Conservation (phyloP, 176 grass and related monocot species). For the Elaeis guineensis region DNA sequence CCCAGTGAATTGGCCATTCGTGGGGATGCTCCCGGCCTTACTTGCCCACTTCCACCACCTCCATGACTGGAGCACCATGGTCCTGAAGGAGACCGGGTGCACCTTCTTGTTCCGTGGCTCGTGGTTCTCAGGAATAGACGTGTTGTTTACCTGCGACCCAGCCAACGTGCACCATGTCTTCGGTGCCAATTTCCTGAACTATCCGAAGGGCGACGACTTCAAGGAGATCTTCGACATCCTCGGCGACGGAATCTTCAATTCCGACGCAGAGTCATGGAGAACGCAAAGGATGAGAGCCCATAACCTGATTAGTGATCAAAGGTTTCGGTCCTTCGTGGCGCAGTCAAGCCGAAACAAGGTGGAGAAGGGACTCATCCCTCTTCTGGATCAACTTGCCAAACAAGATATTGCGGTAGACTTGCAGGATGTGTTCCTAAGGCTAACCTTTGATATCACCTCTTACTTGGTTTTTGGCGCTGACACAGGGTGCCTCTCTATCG, state of each 20-base stretch:
- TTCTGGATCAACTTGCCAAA: constrained; percentile 27
- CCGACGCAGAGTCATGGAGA: constrained; percentile 59
- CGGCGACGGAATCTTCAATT: constrained; percentile 68
- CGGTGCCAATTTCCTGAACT: constrained; percentile 56
- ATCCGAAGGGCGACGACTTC: constrained; percentile 64
- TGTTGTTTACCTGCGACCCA: constrained; percentile 46
- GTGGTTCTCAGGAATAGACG: constrained; percentile 19
- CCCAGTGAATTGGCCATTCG: constrained; percentile 42
- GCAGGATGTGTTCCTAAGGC: constrained; percentile 57
- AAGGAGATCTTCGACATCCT: constrained; percentile 51
- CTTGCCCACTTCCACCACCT: constrained; percentile 25
- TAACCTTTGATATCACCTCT: constrained; percentile 66
- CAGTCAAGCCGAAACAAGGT: constrained; percentile 37
- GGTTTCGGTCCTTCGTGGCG: constrained; percentile 30
- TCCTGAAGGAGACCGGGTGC: constrained; percentile 4
- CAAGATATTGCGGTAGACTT: constrained; percentile 26
- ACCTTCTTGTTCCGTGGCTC: constrained; percentile 35
- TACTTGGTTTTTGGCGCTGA: constrained; percentile 69
- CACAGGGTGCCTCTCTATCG: constrained; percentile 35
- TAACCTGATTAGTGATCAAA: constrained; percentile 20
- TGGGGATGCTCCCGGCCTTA: constrained; percentile 38
- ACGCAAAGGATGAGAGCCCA: constrained; percentile 37
- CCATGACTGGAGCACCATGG: constrained; percentile 36
- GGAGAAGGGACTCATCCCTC: constrained; percentile 31
- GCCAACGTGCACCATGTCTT: constrained; percentile 63